Evolutionary conservation across 2,329 filamentous ascomycete genomes (phyloP).

Genomic region (Alternaria ventricosa): DNA sequence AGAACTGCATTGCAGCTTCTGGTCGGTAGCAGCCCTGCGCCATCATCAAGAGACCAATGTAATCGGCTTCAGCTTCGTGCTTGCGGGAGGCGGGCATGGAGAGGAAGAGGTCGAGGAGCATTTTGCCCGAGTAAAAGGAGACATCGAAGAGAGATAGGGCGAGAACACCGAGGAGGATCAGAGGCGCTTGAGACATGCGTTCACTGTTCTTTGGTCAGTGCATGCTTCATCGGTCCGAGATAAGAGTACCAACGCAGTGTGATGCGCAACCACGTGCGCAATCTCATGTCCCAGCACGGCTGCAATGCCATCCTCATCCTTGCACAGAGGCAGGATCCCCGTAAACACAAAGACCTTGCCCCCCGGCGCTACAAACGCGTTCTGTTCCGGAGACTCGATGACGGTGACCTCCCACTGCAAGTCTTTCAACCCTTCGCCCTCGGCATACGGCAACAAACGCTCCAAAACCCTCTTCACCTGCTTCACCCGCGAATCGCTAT

Average conservation of each 20-base stretch:
- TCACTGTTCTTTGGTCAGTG: conserved; percentile 53
- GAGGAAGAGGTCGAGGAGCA: conserved; percentile 68
- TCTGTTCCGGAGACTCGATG: conserved; percentile 71
- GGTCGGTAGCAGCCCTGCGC: conserved; percentile 80
- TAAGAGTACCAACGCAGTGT: conserved; percentile 36
- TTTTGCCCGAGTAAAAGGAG: conserved; percentile 47
- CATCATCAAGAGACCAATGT: conserved; percentile 84
- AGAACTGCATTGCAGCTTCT: conserved; percentile 67
- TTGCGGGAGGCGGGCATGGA: conserved; percentile 70
- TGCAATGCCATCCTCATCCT: conserved; percentile 72
- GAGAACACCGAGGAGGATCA: conserved; percentile 50
- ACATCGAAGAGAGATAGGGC: conserved; percentile 50
- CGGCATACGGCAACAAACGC: conserved; percentile 71
- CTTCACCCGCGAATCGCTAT: conserved; percentile 63
- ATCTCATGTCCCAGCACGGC: conserved; percentile 82
- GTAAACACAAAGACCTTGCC: conserved; percentile 83
- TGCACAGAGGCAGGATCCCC: conserved; percentile 72
- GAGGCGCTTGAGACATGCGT: conserved; percentile 58
- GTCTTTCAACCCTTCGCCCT: conserved; percentile 52
- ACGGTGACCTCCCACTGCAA: conserved; percentile 73
- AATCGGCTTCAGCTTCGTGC: conserved; percentile 80
- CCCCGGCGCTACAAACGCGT: conserved; percentile 79
- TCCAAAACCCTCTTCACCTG: conserved; percentile 69
- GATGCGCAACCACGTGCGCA: conserved; percentile 66
- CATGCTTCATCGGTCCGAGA: neutral